Evolutionary conservation across 768 basidiomycete genomes (phyloP).

Genomic region (Galerina sulciceps): DNA sequence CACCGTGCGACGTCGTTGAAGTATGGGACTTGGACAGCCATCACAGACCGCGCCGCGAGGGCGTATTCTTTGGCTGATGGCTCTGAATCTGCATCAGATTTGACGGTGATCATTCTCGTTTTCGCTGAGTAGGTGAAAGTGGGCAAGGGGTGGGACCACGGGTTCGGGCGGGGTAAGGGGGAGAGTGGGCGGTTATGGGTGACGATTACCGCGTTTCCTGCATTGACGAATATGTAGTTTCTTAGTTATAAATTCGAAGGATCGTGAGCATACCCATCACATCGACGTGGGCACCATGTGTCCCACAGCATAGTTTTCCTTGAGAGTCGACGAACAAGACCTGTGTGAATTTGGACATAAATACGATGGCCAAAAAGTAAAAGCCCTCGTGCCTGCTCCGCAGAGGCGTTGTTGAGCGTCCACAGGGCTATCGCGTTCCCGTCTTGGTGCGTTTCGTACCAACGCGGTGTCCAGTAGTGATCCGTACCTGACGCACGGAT

Average conservation of each 20-base stretch:
- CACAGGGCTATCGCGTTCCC: constrained; percentile 1
- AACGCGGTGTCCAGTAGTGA: not conserved
- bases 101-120: constrained; percentile 2
- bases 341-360: not conserved
- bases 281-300: not conserved
- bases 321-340: constrained; percentile 1
- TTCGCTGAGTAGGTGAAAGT: constrained; percentile 1
- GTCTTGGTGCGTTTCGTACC: not conserved
- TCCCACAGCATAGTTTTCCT: constrained; percentile 2
- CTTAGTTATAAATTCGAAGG: not conserved
- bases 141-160: constrained; percentile 5
- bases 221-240: not conserved
- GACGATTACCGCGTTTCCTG: constrained; percentile 1
- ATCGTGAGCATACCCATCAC: not conserved
- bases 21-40: not conserved
- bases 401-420: not conserved
- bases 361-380: not conserved
- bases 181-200: not conserved
- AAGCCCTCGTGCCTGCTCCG: not conserved
- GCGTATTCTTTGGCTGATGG: constrained; percentile 5
- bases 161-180: constrained; percentile 2
- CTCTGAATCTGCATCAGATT: not conserved
- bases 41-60: not conserved
- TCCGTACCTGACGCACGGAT: constrained; percentile 3
- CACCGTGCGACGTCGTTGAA: not conserved